These are phyloP conservation scores for Aspergillus avenaceus DNA, from an alignment of 495 filamentous ascomycete genomes.

Conservation along the genomic window DNA sequence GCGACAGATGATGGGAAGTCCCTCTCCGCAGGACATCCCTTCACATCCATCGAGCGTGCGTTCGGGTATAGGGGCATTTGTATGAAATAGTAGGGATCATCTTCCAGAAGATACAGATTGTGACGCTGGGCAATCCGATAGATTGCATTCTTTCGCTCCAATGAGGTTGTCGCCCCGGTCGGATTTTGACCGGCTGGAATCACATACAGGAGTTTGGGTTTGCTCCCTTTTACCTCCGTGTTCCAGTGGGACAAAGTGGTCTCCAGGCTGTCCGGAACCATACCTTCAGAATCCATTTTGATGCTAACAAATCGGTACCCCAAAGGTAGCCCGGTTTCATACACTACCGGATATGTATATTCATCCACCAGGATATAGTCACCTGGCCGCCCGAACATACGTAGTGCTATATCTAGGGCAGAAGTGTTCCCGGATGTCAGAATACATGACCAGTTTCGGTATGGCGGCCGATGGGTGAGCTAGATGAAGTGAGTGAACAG, in stretches of 20 bases:
- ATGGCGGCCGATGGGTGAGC: conserved; percentile 68
- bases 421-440: conserved; percentile 76
- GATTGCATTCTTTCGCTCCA: conserved; percentile 59
- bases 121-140: conserved; percentile 77
- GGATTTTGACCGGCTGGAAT: conserved; percentile 81
- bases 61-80: conserved; percentile 81
- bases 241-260: conserved; percentile 66
- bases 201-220: conserved; percentile 61
- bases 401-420: conserved; percentile 70
- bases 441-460: conserved; percentile 76
- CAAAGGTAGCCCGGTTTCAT: conserved; percentile 59
- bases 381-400: conserved; percentile 69
- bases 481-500: too few relatives aligned
- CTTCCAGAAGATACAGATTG: conserved; percentile 84
- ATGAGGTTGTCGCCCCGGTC: conserved; percentile 76
- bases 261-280: conserved; percentile 67
- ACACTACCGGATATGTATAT: conserved; percentile 76
- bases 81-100: conserved; percentile 96
- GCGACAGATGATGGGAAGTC: conserved; percentile 19
- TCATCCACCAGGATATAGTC: conserved; percentile 81
- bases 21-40: conserved; percentile 28
- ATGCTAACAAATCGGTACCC: not conserved
- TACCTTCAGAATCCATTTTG: conserved; percentile 68
- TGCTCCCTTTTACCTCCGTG: conserved; percentile 50
- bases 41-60: too few relatives aligned